Percentiles rank a stretch among this genome's conserved stretches.
These are phyloP conservation scores for Trichoderma erinaceum DNA, from an alignment of 495 filamentous ascomycete genomes.

Conservation along the genomic window DNA sequence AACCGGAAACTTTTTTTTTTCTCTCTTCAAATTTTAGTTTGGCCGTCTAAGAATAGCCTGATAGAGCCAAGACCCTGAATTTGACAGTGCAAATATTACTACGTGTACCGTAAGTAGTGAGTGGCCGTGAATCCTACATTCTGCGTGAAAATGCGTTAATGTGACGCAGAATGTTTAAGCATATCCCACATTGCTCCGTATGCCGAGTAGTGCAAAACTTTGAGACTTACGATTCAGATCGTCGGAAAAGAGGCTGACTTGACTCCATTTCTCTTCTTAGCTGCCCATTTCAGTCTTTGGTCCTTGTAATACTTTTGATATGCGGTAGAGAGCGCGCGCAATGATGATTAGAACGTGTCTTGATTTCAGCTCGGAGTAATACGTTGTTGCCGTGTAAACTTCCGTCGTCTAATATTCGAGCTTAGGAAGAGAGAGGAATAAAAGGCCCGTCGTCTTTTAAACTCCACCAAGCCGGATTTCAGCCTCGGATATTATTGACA, in stretches of 20 bases:
- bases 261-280: no score
- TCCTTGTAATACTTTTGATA: no score
- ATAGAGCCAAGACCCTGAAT: slow-evolving; percentile 1
- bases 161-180: no score
- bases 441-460: slow-evolving; percentile 7
- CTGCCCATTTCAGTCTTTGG: no score
- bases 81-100: neutral
- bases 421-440: neutral
- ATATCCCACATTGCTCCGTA: no score
- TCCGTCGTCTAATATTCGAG: slow-evolving; percentile 1
- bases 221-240: no score
- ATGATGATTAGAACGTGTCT: neutral
- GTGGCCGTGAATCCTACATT: no score
- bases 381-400: neutral
- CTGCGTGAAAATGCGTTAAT: no score
- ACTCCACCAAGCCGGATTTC: neutral
- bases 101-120: no score
- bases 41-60: neutral
- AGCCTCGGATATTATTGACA: neutral
- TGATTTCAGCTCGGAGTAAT: neutral
- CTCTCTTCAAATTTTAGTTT: neutral
- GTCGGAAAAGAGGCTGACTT: no score
- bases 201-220: no score
- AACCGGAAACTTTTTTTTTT: slow-evolving; percentile 6
- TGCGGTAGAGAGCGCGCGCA: neutral